Evolutionary conservation across 371 early-diverging fungal genomes (phyloP), one percentile per base, ranked within the genome.

Genomic region (Syncephalis plumigaleata): DNA sequence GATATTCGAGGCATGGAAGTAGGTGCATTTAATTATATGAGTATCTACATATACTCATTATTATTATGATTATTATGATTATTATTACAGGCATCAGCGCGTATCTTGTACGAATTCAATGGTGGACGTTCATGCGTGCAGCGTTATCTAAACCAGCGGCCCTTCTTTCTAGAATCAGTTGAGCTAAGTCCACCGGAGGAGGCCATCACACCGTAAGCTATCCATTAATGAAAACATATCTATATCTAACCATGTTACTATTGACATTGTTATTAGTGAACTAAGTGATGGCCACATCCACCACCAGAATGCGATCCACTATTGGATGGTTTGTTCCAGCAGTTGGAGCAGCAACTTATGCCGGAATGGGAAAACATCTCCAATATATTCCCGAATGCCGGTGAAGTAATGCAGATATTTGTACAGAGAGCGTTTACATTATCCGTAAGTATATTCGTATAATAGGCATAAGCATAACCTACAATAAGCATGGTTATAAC

Each of bases 371-470:
- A 74, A 13, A 77, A 84, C 27, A 88, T 95, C 23, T 83, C 81
- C 1, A 71, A 71, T 51, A 91, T 96, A 1, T 96, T 96, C 52
- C 91, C 94, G n/a, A 85, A 91, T 47, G 78, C 94, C 8, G 70
- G 79, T 1, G 69, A 77, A 1, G 89, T 94, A 8, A 81, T 94
- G 74, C 87, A 90, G 67, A 81, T 80, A 39, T 83, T 96, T 48
- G 64, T 94, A 21, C 91, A 91, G 53, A 76, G 97, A 37, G 78
- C 93, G 2, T 96, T 94, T 71, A 92, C 87, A 45, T 93, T 95
- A 67, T 81, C 91, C 38, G 88, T 91, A 75, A 54, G 61, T 56
- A 92, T 95, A 67, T 81, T 90, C 38, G 88, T 91, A 75, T 53
- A 60, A 55, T 9, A 13, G 25, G 4, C 38, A 42, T 15, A 42